Evolutionary conservation across 768 basidiomycete genomes (phyloP).

Genomic region (Kwoniella botswanensis): DNA sequence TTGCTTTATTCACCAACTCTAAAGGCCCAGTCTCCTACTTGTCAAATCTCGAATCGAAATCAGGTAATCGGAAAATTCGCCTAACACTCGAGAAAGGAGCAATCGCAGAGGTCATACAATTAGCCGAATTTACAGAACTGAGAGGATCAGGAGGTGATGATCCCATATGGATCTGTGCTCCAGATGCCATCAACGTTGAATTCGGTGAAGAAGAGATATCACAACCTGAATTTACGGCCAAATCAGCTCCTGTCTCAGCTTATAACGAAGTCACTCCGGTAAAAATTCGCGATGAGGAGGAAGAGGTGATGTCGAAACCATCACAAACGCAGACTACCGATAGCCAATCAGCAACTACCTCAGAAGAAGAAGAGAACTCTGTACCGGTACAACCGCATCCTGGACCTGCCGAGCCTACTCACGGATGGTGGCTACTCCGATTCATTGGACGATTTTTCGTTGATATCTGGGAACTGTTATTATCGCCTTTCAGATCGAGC

Average conservation of each 20-base stretch:
- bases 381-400: background rate
- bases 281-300: background rate
- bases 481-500: constrained; percentile 18
- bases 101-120: constrained; percentile 14
- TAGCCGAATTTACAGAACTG: constrained; percentile 24
- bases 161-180: constrained; percentile 33
- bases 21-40: background rate
- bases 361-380: background rate
- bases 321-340: background rate
- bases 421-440: constrained; percentile 26
- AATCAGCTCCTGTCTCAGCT: background rate
- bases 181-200: constrained; percentile 11
- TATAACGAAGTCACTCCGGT: background rate
- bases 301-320: background rate
- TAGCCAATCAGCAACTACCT: background rate
- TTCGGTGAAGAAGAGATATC: constrained; percentile 32
- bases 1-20: background rate
- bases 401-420: background rate
- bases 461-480: constrained; percentile 23
- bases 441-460: constrained; percentile 28
- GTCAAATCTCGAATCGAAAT: background rate
- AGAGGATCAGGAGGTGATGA: constrained; percentile 19
- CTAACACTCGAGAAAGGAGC: constrained; percentile 16
- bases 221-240: background rate
- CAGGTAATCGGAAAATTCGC: constrained; percentile 6